These are phyloP conservation scores for Pseudognaphalium luteoalbum DNA, from an alignment of 129 eudicot genomes.

Conservation along the genomic window DNA sequence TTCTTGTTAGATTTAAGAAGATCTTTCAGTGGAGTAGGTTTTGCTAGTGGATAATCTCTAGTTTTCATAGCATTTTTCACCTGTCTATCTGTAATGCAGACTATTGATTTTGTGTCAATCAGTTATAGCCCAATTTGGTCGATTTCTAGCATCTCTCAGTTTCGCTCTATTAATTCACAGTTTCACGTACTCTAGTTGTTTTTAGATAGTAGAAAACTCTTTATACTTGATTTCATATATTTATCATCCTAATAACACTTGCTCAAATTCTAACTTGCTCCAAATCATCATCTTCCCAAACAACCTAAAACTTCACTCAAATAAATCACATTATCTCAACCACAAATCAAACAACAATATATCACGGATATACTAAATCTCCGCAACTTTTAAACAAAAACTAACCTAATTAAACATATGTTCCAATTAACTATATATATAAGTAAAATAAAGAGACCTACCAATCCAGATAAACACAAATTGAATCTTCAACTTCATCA, in stretches of 20 bases:
- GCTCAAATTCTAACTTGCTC: conserved; percentile 8
- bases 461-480: background rate
- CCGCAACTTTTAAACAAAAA: conserved; percentile 10
- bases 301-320: background rate
- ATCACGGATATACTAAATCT: background rate
- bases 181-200: conserved; percentile 4
- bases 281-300: background rate
- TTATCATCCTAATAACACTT: background rate
- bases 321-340: conserved; percentile 4
- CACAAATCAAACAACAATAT: conserved; percentile 3
- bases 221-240: background rate
- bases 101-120: background rate
- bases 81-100: background rate
- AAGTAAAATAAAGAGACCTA: background rate
- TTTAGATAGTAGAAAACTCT: background rate
- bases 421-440: background rate
- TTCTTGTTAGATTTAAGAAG: background rate
- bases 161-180: background rate
- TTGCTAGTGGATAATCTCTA: background rate
- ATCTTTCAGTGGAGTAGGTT: background rate
- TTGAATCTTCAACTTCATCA: background rate
- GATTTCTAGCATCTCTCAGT: background rate
- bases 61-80: background rate
- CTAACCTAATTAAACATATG: conserved; percentile 8
- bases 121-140: background rate